These are phyloP conservation scores for Leptographium radiaticola DNA, from an alignment of 2,329 filamentous ascomycete genomes.

Conservation along the genomic window DNA sequence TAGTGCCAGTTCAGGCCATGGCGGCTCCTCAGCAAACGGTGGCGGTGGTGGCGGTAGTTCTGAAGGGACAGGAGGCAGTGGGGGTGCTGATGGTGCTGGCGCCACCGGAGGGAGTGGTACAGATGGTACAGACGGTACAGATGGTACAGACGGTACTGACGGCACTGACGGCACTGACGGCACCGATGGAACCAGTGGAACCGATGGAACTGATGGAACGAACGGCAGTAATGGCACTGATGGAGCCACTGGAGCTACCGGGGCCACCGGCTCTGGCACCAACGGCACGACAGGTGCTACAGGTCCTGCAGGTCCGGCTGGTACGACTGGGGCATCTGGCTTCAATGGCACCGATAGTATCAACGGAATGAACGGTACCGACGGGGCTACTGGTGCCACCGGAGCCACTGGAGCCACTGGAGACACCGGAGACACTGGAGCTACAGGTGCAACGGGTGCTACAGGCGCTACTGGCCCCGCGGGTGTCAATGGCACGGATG, in stretches of 20 bases:
- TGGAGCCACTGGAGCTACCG: neutral
- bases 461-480: neutral
- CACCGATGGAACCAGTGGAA: neutral
- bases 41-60: neutral
- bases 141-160: neutral
- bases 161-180: neutral
- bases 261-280: neutral
- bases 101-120: neutral
- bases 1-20: neutral
- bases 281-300: conserved; percentile 1
- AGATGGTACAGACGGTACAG: neutral
- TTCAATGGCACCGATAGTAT: neutral
- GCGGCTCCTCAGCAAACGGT: neutral
- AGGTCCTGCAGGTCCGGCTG: neutral
- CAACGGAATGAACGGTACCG: neutral
- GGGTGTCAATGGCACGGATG: neutral
- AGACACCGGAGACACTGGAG: neutral
- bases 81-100: neutral
- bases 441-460: neutral
- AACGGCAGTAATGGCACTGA: neutral
- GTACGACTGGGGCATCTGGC: neutral
- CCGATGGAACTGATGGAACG: neutral
- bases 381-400: neutral
- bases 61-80: neutral
- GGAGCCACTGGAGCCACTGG: neutral